Evolutionary conservation across 345 rosid genomes (phyloP).

Genomic region (Acer negundo): DNA sequence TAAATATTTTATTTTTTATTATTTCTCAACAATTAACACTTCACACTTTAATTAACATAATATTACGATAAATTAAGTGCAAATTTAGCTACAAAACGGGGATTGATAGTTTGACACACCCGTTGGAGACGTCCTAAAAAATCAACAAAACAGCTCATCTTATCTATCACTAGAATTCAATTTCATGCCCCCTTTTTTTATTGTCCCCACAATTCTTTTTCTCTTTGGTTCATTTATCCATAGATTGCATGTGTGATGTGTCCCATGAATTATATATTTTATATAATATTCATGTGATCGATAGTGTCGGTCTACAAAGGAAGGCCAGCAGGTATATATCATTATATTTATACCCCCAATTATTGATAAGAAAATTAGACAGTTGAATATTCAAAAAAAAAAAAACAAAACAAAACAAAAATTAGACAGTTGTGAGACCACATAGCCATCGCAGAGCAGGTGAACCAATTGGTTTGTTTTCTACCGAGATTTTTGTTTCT

Average conservation of each 20-base stretch:
- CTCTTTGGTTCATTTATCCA: neutral
- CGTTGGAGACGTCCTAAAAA: too few species aligned
- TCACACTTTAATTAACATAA: too few species aligned
- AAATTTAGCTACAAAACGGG: too few species aligned
- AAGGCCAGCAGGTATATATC: constrained; percentile 13
- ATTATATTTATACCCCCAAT: constrained; percentile 3
- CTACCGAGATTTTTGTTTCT: neutral
- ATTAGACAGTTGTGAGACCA: too few species aligned
- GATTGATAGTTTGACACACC: too few species aligned
- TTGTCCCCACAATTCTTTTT: neutral
- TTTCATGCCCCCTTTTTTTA: neutral
- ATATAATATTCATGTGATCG: neutral
- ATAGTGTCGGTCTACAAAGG: neutral
- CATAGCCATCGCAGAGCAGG: constrained; percentile 17
- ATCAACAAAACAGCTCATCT: neutral
- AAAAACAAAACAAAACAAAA: too few species aligned
- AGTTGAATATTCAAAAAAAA: too few species aligned
- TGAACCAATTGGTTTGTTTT: constrained; percentile 6
- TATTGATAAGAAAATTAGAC: constrained; percentile 11
- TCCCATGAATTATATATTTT: neutral
- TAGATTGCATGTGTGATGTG: neutral
- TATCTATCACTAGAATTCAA: neutral
- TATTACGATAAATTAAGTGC: too few species aligned
- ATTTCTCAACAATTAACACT: too few species aligned
- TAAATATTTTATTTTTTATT: too few species aligned